These are phyloP conservation scores for Balamuthia mandrillaris DNA, from an alignment of 208 protist species.

Conservation along the genomic window DNA sequence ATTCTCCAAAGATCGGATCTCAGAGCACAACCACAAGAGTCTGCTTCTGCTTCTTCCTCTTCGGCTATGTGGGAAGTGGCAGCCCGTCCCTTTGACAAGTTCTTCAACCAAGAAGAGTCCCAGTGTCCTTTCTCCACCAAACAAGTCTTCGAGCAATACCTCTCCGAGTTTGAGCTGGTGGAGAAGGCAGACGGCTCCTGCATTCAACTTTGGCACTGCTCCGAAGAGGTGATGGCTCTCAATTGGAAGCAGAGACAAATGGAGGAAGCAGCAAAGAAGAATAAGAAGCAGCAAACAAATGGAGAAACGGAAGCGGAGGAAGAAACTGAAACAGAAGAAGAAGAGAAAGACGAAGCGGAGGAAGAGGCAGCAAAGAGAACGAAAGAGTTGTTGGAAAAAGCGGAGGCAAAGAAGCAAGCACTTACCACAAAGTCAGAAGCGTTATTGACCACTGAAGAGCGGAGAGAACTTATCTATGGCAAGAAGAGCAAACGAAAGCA, in stretches of 20 bases:
- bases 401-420: no score
- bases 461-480: no score
- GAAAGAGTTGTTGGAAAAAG: no score
- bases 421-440: no score
- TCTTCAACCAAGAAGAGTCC: conserved; percentile 17
- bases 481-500: no score
- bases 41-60: background rate
- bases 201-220: conserved; percentile 14
- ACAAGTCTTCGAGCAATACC: background rate
- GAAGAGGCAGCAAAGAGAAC: no score
- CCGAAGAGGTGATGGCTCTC: background rate
- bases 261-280: background rate
- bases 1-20: background rate
- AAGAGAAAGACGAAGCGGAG: background rate
- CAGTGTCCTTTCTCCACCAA: background rate
- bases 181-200: conserved; percentile 29
- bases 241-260: background rate
- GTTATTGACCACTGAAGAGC: no score
- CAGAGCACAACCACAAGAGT: no score
- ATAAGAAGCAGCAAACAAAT: background rate
- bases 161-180: background rate
- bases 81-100: conserved; percentile 6
- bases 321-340: background rate
- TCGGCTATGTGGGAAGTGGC: background rate
- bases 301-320: background rate